These are phyloP conservation scores for Tetrapisispora phaffii DNA, from an alignment of 805 yeast species.

Conservation along the genomic window DNA sequence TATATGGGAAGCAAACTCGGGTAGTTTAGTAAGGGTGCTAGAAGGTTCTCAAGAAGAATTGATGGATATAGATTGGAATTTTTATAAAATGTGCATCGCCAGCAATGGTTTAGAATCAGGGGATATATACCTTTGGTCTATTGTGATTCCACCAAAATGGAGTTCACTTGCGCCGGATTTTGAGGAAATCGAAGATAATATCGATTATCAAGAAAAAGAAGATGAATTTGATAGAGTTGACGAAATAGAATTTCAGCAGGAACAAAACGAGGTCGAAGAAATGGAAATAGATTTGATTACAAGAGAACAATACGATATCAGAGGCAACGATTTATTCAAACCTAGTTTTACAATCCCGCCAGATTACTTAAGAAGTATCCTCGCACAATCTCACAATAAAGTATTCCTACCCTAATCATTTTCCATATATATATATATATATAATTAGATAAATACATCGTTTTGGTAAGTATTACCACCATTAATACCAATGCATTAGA, in stretches of 20 bases:
- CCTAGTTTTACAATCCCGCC: constrained; percentile 55
- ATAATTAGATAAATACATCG: no score
- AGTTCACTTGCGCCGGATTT: constrained; percentile 94
- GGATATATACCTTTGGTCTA: constrained; percentile 69
- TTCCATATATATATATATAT: no score
- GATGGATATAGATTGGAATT: constrained; percentile 81
- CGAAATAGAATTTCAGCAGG: constrained; percentile 49
- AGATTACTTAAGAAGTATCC: constrained; percentile 21
- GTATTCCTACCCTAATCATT: background rate
- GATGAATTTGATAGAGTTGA: constrained; percentile 84
- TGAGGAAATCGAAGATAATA: constrained; percentile 86
- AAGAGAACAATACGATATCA: constrained; percentile 54
- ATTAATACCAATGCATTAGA: no score
- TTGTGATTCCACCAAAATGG: constrained; percentile 85
- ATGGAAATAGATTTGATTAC: constrained; percentile 53
- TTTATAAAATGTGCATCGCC: constrained; percentile 57
- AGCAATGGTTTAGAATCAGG: constrained; percentile 86
- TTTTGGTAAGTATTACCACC: no score
- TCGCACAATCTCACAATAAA: background rate
- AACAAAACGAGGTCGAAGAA: constrained; percentile 56
- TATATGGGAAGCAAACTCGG: constrained; percentile 85
- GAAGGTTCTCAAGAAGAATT: constrained; percentile 85
- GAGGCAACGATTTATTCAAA: constrained; percentile 49
- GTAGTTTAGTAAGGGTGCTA: constrained; percentile 76
- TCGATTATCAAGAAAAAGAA: constrained; percentile 77